These are phyloP conservation scores for Septoria petroselini DNA, from an alignment of 2,329 filamentous ascomycete species.

Conservation along the genomic window DNA sequence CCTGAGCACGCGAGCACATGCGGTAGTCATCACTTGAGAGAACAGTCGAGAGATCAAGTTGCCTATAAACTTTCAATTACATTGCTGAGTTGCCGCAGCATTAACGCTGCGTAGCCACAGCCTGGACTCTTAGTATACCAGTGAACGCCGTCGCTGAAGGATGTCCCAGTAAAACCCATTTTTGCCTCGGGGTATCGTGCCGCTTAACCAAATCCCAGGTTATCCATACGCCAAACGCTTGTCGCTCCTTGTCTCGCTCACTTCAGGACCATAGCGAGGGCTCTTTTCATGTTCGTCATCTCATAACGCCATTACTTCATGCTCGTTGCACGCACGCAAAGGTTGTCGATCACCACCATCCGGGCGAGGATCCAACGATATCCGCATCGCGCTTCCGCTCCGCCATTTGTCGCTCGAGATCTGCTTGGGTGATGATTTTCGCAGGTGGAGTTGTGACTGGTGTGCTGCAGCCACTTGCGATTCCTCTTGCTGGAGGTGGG, in stretches of 20 bases:
- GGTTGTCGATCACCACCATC: constrained; percentile 20
- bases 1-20: too few relatives aligned
- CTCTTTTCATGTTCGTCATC: neutral
- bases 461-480: constrained; percentile 20
- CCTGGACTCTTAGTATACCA: too few relatives aligned
- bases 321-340: too few relatives aligned
- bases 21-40: too few relatives aligned
- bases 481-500: constrained; percentile 7
- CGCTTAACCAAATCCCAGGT: neutral
- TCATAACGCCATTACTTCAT: constrained; percentile 7
- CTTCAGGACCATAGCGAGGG: too few relatives aligned
- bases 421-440: constrained; percentile 27
- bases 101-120: too few relatives aligned
- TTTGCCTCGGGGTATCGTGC: too few relatives aligned
- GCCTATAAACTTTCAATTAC: too few relatives aligned
- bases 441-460: constrained; percentile 22
- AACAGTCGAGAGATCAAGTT: too few relatives aligned
- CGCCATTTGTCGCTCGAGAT: constrained; percentile 31
- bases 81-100: too few relatives aligned
- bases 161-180: too few relatives aligned
- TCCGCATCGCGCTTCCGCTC: constrained; percentile 35
- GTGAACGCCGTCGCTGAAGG: too few relatives aligned
- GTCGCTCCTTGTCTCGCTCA: neutral
- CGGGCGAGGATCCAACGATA: constrained; percentile 26
- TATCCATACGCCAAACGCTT: neutral